Percentiles rank a stretch among this genome's conserved stretches.
Evolutionary conservation across 1,284 basidiomycete species (phyloP).

Genomic region (Irpex rosettiformis): DNA sequence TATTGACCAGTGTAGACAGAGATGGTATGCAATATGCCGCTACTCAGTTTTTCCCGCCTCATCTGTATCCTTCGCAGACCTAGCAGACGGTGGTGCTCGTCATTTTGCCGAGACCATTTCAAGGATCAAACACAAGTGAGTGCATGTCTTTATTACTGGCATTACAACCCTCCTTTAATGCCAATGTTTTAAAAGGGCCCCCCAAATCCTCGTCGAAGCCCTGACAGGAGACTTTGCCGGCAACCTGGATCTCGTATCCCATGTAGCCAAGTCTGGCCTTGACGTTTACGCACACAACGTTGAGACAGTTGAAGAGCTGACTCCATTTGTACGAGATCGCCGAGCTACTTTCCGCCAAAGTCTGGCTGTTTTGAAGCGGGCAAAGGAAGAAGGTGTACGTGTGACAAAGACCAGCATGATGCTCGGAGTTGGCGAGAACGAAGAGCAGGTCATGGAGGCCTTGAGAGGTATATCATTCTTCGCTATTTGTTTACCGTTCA

Average conservation of each 20-base stretch:
- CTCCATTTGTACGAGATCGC: conserved; percentile 93
- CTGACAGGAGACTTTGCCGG: conserved; percentile 95
- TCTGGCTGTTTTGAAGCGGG: conserved; percentile 79
- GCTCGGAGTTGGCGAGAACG: conserved; percentile 94
- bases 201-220: conserved; percentile 94
- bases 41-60: conserved; percentile 7
- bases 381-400: conserved; percentile 78
- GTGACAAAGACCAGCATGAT: conserved; percentile 99
- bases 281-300: conserved; percentile 99
- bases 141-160: background rate
- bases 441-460: conserved; percentile 82
- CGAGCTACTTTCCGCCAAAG: conserved; percentile 92
- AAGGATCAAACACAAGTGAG: conserved; percentile 93
- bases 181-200: conserved; percentile 55
- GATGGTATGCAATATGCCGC: conserved; percentile 71
- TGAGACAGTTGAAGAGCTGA: conserved; percentile 92
- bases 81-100: conserved; percentile 87
- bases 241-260: conserved; percentile 68
- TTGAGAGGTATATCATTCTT: conserved; percentile 60
- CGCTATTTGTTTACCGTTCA: conserved; percentile 3
- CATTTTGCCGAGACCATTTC: conserved; percentile 95
- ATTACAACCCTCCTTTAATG: background rate
- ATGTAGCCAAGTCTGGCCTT: conserved; percentile 88
- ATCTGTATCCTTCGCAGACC: conserved; percentile 49
- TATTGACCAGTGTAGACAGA: conserved; percentile 94